Base-by-base conservation (phyloP, 1,284 basidiomycete species). In the Coniferiporia weirii region DNA sequence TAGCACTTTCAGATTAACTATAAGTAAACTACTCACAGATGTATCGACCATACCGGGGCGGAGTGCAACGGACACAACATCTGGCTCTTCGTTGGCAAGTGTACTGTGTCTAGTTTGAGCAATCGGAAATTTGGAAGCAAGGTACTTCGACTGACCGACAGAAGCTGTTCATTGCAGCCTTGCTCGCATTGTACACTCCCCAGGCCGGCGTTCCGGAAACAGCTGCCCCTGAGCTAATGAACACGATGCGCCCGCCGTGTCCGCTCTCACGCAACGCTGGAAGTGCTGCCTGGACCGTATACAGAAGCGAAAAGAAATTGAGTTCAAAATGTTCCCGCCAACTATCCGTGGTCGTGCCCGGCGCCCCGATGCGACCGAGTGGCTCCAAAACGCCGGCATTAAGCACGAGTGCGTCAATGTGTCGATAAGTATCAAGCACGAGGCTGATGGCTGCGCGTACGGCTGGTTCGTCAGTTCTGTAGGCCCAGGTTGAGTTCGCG, bases 31-130 rank as follows among this genome's bases (percentile, higher is more conserved):
- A 72, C 78, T 61, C 67, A 89, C 90, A 43, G 70, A 71, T 4
- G 89, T 92, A 63, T 93, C 86, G 9, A 95, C 91, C 70, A 87
- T 88, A 17, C 93, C 93, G 0, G 94, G 94, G 0, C 93, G 82
- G 1, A 96, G 66, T 5, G 93, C 87, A 34, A 95, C 79, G 10
- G 82, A 83, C 1, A 82, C 78, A n/a, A 96, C 73, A 19, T 77
- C 73, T 2, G 83, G 80, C 69, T 96, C 93, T 71, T 95, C 94
- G 63, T 83, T 81, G 3, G 87, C 89, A 5, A 95, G 74, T 0
- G 92, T 95, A 64, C 93, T 91, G 58, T 57, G 61, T 13, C 40
- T 56, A 38, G 15, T 19, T 19, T 34, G 19, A 38, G 47, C 59
- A 22, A n/a, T 8, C 36, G 34, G 19, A 19, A 27, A 36, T 10